These are phyloP conservation scores for Patellifolia procumbens DNA, from an alignment of 179 eudicot species.

Conservation along the genomic window DNA sequence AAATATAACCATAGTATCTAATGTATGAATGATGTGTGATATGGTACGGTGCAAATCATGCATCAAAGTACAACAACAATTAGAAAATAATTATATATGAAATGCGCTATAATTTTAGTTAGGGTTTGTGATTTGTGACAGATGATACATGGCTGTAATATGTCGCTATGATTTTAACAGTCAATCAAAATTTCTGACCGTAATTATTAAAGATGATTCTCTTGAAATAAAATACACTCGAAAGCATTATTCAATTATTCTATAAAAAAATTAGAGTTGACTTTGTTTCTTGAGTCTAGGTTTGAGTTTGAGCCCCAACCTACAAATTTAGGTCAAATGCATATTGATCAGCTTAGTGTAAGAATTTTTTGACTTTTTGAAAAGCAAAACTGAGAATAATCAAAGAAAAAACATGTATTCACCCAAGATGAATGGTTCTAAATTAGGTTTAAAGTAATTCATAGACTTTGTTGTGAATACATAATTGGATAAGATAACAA, in stretches of 20 bases:
- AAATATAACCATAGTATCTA: no score
- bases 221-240: no score
- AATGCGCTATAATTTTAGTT: no score
- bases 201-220: not conserved
- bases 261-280: not conserved
- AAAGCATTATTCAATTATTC: no score
- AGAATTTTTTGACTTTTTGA: not conserved
- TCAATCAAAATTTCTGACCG: no score
- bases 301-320: slow-evolving; percentile 7
- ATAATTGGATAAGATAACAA: slow-evolving; percentile 2
- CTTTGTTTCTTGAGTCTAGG: not conserved
- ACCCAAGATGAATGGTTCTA: not conserved
- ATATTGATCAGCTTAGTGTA: not conserved
- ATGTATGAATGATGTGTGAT: no score
- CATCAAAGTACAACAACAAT: no score
- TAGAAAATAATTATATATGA: no score
- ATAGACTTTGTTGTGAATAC: not conserved
- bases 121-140: no score
- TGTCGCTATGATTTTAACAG: no score
- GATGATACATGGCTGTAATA: no score
- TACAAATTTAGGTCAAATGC: not conserved
- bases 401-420: not conserved
- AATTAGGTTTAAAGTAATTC: slow-evolving; percentile 20
- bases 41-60: no score
- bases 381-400: not conserved